phyloP scores from a whole-genome alignment of 805 yeast species.

The Teunomyces pallodes region DNA sequence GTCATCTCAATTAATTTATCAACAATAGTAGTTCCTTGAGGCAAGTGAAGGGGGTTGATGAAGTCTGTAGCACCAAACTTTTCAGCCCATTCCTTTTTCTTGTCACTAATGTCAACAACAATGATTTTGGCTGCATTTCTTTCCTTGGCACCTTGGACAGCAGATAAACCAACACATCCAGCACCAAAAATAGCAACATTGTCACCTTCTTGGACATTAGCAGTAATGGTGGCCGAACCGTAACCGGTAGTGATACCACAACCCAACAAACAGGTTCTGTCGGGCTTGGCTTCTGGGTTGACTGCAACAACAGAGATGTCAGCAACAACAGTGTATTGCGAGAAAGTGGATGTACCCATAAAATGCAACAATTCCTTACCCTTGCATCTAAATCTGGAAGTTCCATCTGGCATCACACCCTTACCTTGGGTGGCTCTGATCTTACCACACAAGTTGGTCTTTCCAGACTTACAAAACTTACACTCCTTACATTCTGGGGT shows the following conservation, averaged over 20 bases:
- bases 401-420: conserved; percentile 99
- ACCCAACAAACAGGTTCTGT: conserved; percentile 88
- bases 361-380: conserved; percentile 87
- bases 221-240: conserved; percentile 96
- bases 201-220: conserved; percentile 86
- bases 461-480: conserved; percentile 90
- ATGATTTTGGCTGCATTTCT: conserved; percentile 80
- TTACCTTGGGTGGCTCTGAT: conserved; percentile 97
- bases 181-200: conserved; percentile 96
- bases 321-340: conserved; percentile 97
- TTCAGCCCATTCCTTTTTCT: conserved; percentile 79
- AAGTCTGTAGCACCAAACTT: conserved; percentile 96
- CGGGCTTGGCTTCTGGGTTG: conserved; percentile 77
- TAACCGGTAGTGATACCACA: conserved; percentile 99
- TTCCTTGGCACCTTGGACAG: conserved; percentile 88
- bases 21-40: conserved; percentile 73
- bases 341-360: conserved; percentile 98
- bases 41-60: conserved; percentile 76
- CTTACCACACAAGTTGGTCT: conserved; percentile 94
- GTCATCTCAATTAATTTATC: conserved; percentile 80
- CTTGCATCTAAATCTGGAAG: conserved; percentile 80
- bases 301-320: conserved; percentile 96
- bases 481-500: conserved; percentile 97
- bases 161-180: conserved; percentile 96
- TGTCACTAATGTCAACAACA: conserved; percentile 83